Base-by-base conservation (phyloP, 1,139 yeast genomes). In the Ogataea hybrid region DNA sequence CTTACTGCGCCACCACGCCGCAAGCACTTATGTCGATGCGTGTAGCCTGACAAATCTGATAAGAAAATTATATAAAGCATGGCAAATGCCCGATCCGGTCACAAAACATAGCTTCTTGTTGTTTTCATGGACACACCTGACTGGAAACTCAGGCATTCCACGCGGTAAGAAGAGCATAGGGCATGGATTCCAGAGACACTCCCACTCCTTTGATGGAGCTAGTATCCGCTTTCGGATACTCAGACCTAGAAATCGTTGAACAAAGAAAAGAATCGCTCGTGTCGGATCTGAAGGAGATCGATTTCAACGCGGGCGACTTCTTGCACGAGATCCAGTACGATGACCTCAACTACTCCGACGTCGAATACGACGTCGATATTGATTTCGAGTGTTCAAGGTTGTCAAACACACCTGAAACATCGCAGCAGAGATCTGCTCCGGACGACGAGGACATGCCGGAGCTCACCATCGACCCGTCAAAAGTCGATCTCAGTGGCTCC, bases 271-370 rank as follows among this genome's bases (percentile, higher is more conserved):
- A 36, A 18, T 32, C 33, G 9, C 28, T 41, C n/a, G 46, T 39
- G 20, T 32, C 46, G 7, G 49, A 46, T 8, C 31, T 46, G 16
- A 40, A 37, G 30, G 46, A 42, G 33, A 15, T 46, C 25, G 44
- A 37, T 9, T 41, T 46, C 23, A 43, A 46, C 18, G 42, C 46
- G 6, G 43, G 43, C 10, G 49, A 46, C 22, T 42, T 46, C 32
- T 28, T 46, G n/a, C 39, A 30, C 27, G 49, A 46, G 28, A 46
- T 46, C 20, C 41, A 46, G 18, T 37, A 40, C 33, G 49, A 46
- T 36, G 45, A 46, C 18, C 39, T 46, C 27, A 37, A 39, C 25
- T 40, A 41, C 32, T 42, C 49, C 15, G 49, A 46, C 22, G 38
- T 38, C 6, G 49, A 46, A 9, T n/a, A 37, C 28, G 49, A 46